Conservation (phyloP, 2,329 filamentous ascomycete genomes). For the Akanthomyces muscarius region DNA sequence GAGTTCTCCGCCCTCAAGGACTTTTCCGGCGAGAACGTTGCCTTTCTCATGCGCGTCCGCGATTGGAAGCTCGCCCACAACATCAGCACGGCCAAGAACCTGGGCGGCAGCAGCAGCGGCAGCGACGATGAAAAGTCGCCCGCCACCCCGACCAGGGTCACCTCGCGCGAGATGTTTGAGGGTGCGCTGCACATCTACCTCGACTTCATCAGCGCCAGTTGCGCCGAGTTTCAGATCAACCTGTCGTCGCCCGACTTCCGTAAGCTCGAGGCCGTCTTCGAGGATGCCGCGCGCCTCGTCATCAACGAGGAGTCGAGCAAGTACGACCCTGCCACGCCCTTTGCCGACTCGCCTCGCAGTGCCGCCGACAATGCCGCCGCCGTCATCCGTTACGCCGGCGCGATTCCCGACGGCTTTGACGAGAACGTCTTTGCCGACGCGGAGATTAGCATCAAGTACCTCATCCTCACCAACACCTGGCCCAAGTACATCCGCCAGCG, state of each 20-base stretch:
- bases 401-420: constrained; percentile 50
- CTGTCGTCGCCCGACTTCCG: constrained; percentile 54
- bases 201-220: constrained; percentile 55
- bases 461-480: constrained; percentile 68
- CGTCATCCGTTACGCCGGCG: constrained; percentile 35
- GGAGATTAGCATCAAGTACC: constrained; percentile 59
- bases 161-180: constrained; percentile 50
- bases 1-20: constrained; percentile 59
- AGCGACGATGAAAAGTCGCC: constrained; percentile 18
- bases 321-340: constrained; percentile 42
- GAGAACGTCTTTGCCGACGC: constrained; percentile 56
- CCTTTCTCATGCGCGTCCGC: constrained; percentile 56
- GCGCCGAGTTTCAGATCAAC: constrained; percentile 65
- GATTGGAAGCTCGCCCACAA: constrained; percentile 44
- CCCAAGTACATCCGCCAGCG: constrained; percentile 51
- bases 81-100: constrained; percentile 21
- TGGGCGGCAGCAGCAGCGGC: constrained; percentile 13
- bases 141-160: constrained; percentile 25
- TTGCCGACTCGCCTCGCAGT: constrained; percentile 31
- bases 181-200: constrained; percentile 58
- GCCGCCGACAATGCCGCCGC: constrained; percentile 21
- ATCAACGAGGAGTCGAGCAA: constrained; percentile 34
- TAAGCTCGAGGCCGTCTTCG: constrained; percentile 54
- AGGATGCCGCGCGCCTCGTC: constrained; percentile 45
- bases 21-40: constrained; percentile 65